phyloP scores from a whole-genome alignment of 2,329 filamentous ascomycete genomes.

The Cryphonectria radicalis region DNA sequence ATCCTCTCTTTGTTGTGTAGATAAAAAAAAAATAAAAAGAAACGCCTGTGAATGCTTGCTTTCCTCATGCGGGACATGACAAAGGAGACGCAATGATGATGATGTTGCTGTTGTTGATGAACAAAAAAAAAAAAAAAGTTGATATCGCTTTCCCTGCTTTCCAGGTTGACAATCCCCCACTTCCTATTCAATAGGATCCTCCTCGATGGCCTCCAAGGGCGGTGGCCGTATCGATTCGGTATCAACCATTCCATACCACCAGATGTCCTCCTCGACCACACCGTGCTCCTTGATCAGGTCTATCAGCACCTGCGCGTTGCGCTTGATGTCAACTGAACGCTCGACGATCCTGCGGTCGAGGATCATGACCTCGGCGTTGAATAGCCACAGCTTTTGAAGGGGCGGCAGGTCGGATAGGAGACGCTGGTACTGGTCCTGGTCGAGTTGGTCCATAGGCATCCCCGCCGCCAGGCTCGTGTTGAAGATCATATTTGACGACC shows the following conservation, averaged over 20 bases:
- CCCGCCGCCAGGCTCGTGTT: slow-evolving; percentile 63
- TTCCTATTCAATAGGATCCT: slow-evolving; percentile 49
- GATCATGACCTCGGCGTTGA: slow-evolving; percentile 65
- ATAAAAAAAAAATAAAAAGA: slow-evolving; percentile 1
- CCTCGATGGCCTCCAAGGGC: slow-evolving; percentile 54
- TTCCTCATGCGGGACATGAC: slow-evolving; percentile 14
- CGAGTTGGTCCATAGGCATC: slow-evolving; percentile 64
- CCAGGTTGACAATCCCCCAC: background rate
- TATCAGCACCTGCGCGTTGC: slow-evolving; percentile 65
- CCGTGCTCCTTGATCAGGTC: slow-evolving; percentile 68
- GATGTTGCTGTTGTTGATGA: slow-evolving; percentile 16
- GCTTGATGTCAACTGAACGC: slow-evolving; percentile 63
- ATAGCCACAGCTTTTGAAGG: slow-evolving; percentile 65
- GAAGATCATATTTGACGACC: slow-evolving; percentile 53
- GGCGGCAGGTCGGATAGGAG: slow-evolving; percentile 60
- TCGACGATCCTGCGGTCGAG: slow-evolving; percentile 63
- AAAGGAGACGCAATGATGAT: slow-evolving; percentile 24
- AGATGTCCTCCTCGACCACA: slow-evolving; percentile 63
- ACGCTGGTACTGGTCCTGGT: slow-evolving; percentile 53
- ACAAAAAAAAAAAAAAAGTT: background rate
- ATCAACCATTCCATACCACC: slow-evolving; percentile 60
- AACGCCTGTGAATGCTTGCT: slow-evolving; percentile 27
- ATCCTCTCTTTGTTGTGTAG: slow-evolving; percentile 8
- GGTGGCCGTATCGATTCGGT: slow-evolving; percentile 62
- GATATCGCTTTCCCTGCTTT: background rate